Base-by-base conservation (phyloP, 2,329 filamentous ascomycete species). In the Ophiostoma pallidulum region DNA sequence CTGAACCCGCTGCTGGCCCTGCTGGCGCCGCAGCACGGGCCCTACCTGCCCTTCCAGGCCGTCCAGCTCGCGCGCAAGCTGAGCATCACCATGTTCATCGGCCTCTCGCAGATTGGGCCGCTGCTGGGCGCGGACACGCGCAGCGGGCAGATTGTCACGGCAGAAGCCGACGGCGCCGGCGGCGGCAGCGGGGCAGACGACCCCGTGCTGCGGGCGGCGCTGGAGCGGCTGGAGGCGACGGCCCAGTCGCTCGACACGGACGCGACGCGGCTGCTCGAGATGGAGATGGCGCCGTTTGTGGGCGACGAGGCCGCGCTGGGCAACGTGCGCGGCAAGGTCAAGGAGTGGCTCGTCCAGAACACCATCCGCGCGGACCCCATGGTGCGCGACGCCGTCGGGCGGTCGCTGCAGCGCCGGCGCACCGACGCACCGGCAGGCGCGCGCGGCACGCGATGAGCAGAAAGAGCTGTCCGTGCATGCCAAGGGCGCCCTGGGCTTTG, bases 261-360 rank as follows among this genome's bases (percentile, higher is more conserved):
- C 60, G 74, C 83, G 0, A 68, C 69, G 7, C 73, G 84, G 47
- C 64, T 94, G 51, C 67, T 95, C 61, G 80, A 83, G 40, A 71
- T 94, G 62, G 88, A 94, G 58, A 75, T 90, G 63, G 80, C 80
- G 45, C 91, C 91, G 0, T 96, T 89, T 64, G 78, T 73, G 43
- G 82, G 81, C n/a, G 84, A 94, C 59, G 67, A 74, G 31, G 74
- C 77, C 51, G 72, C 71, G n/a, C 68, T 84, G 40, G 71, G 70
- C 38, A 79, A 78, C 50, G 66, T 94, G 58, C 76, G 80, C 52
- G 74, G 74, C 35, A 85, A 84, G 58, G 77, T 96, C 66, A 85
- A 82, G 65, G 86, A 92, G 58, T 94, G 88, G 75, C 70, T 97
- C 56, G 80, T 96, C 43, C 81, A 94, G 63, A 94, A 94, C 60